Evolutionary conservation across 805 yeast genomes (phyloP), one percentile per base, ranked within the genome.

Genomic region (Schwanniomyces sp.): DNA sequence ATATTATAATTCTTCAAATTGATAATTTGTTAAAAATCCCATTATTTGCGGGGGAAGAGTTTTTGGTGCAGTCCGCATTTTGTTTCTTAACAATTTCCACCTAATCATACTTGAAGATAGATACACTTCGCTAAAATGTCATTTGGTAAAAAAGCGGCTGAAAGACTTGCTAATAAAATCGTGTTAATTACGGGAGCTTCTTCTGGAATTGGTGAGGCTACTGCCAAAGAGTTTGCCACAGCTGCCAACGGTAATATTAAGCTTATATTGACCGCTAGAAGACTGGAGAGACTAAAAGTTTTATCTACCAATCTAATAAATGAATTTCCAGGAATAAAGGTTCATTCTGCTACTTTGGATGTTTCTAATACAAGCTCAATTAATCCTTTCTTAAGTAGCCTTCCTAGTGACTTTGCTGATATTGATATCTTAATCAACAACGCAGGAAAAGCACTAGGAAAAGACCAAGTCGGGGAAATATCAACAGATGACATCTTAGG

Each of bases 121-220:
- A 21, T 3, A 21, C 5, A 5, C 5, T 5, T 21, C 24, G 24
- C 24, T 21, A 44, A 14, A 46, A 70, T 70, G 75, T 63, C 74
- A 11, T 68, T 64, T 40, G 73, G 73, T 43, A 40, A 58, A 25
- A 68, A 60, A 56, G 71, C 70, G 12, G 74, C 73, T 28, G 71
- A 69, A 50, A 57, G 75, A 37, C 62, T 70, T 50, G 71, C 71
- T 39, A 63, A 66, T 49, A 68, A 68, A 52, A 62, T 65, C 46
- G 53, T 70, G 8, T 58, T 70, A 37, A 66, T 70, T 40, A 70
- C 76, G 7, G 76, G 76, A 5, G 76, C 75, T 12, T 65, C 72
- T 10, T 61, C 72, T 3, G 76, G 76, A n/a, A 70, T 70, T 48
- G 76, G 76, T n/a, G 70, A 62, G 38, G 74, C 76, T 26, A 66